Base-by-base conservation (phyloP, 306 rosid species). In the Pyrus bretschneideri region DNA sequence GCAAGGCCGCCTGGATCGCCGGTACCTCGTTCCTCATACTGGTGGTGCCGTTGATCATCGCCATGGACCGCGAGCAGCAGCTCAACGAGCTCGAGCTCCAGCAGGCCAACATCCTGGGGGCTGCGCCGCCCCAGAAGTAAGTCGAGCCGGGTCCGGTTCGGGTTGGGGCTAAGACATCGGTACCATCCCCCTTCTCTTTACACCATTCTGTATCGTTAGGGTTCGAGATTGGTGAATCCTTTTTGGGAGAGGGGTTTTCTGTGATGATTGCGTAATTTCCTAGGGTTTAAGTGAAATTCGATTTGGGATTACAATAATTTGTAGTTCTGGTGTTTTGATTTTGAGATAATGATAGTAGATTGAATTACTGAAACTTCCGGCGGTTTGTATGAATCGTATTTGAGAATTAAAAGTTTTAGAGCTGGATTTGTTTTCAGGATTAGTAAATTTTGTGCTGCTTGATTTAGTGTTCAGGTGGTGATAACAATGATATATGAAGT, bases 41-140 rank as follows among this genome's bases (percentile, higher is more conserved):
- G 69, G 89, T 88, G 23, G 97, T 92, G 0, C 98, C 98, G 4
- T 82, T 95, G 73, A 90, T 95, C 73, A 91, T 95, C 78, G 97
- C 87, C 75, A 95, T 92, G 96, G 98, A 95, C 85, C 98, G 98
- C 44, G 98, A 95, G 63, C 97, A 92, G 88, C 98, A 92, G 88
- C 55, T 90, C 80, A 95, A 66, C 74, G 98, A 95, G 45, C 88
- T 92, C 78, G 97, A 95, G 83, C 93, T 92, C 75, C 97, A 95
- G 81, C 96, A 92, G 85, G 97, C 93, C 67, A 95, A 91, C 86
- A 78, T 95, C 72, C 97, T 95, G 51, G 98, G 98, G 0, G 60
- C 65, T 10, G 74, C 86, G 18, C 60, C 83, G 13, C 86, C 40
- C 49, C 55, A 15, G 55, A 88, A 91, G 76, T 93, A 87, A 89